Evolutionary conservation across 495 filamentous ascomycete species (phyloP).

Genomic region (Lentithecium fluviatile): DNA sequence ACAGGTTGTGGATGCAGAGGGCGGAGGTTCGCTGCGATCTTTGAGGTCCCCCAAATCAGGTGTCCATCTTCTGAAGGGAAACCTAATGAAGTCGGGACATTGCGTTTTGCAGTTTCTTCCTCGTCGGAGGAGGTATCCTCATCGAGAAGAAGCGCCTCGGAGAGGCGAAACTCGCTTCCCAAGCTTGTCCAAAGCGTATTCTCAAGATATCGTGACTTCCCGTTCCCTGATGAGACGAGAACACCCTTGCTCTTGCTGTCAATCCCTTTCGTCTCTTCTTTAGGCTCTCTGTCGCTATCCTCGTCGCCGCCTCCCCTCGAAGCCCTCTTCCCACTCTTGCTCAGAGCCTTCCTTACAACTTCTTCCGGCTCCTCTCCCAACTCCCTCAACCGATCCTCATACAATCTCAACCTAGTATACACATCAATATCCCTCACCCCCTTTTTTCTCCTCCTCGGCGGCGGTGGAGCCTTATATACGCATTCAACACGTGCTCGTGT

Average conservation of each 20-base stretch:
- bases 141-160: slow-evolving; percentile 21
- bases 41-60: slow-evolving; percentile 14
- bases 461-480: slow-evolving; percentile 31
- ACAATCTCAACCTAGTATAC: slow-evolving; percentile 18
- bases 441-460: slow-evolving; percentile 25
- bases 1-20: slow-evolving; percentile 30
- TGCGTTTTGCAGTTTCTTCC: background rate
- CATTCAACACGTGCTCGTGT: slow-evolving; percentile 28
- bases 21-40: slow-evolving; percentile 2
- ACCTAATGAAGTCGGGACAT: background rate
- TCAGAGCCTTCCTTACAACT: slow-evolving; percentile 8
- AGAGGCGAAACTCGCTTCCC: slow-evolving; percentile 28
- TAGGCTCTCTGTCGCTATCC: background rate
- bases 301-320: background rate
- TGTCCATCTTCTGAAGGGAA: slow-evolving; percentile 8
- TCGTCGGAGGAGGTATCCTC: slow-evolving; percentile 23
- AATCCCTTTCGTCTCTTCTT: background rate
- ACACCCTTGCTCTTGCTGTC: background rate
- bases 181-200: slow-evolving; percentile 30
- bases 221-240: slow-evolving; percentile 13
- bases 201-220: slow-evolving; percentile 31
- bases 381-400: slow-evolving; percentile 27
- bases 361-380: slow-evolving; percentile 28
- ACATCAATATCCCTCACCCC: slow-evolving; percentile 25
- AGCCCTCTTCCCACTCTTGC: background rate